A percentile compares a stretch with the other conserved stretches of the same genome.
Evolutionary conservation across 768 basidiomycete species (phyloP).

Genomic region (Rhizopogon vesiculosus): DNA sequence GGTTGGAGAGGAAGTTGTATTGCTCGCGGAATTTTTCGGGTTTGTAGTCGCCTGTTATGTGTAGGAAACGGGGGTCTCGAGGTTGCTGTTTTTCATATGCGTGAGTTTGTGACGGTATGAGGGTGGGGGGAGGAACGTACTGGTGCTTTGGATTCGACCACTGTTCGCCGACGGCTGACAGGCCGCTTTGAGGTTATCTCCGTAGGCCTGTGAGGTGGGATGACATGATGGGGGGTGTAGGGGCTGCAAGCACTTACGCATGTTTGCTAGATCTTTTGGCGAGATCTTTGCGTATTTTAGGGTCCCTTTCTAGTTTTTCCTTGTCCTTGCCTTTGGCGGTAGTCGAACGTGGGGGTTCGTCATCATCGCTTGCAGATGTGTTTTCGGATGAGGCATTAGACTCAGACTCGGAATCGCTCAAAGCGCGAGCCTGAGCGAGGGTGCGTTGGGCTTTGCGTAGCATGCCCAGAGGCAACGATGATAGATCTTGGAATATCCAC

Average conservation of each 20-base stretch:
- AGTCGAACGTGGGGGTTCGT: constrained; percentile 2
- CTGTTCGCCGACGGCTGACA: constrained; percentile 65
- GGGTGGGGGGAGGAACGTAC: constrained; percentile 37
- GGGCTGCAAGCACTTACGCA: constrained; percentile 54
- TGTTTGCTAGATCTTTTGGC: constrained; percentile 74
- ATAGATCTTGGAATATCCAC: constrained; percentile 39
- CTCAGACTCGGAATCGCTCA: constrained; percentile 36
- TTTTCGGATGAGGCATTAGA: constrained; percentile 18
- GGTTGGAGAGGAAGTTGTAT: constrained; percentile 69
- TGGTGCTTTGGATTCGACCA: constrained; percentile 61
- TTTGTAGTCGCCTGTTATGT: constrained; percentile 65
- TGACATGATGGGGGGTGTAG: not conserved
- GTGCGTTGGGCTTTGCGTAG: constrained; percentile 60
- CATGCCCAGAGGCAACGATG: constrained; percentile 57
- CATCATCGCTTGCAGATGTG: constrained; percentile 7
- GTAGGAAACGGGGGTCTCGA: constrained; percentile 85
- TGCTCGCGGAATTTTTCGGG: constrained; percentile 58
- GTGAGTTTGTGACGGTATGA: not conserved
- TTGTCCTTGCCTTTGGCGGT: constrained; percentile 24
- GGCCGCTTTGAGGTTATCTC: constrained; percentile 85
- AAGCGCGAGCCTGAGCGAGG: constrained; percentile 37
- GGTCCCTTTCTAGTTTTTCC: constrained; percentile 37
- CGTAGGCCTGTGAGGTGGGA: constrained; percentile 49
- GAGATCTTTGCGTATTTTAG: constrained; percentile 39
- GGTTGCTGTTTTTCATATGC: constrained; percentile 44